Conservation (phyloP, 2,329 filamentous ascomycete species). For the Fusarium bulbicola region DNA sequence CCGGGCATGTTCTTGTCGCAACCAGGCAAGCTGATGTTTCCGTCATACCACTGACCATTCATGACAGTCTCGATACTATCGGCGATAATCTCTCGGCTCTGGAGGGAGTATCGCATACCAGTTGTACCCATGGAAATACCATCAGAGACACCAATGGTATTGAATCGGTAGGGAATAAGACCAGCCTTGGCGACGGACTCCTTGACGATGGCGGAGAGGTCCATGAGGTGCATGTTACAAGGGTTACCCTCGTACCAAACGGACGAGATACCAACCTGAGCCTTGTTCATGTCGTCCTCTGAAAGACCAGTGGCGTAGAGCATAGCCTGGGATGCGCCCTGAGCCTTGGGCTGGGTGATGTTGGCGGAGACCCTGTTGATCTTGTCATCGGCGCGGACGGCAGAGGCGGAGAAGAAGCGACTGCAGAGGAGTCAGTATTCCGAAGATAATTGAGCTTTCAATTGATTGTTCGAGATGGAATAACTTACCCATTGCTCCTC, state of each 20-base stretch:
- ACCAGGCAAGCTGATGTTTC: conserved; percentile 93
- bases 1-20: conserved; percentile 99
- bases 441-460: neutral
- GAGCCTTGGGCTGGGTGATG: conserved; percentile 97
- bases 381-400: conserved; percentile 59
- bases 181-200: conserved; percentile 73
- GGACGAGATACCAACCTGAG: conserved; percentile 96
- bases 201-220: conserved; percentile 80
- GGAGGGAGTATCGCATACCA: conserved; percentile 94
- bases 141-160: conserved; percentile 97
- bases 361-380: conserved; percentile 85
- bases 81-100: conserved; percentile 95
- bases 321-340: conserved; percentile 99
- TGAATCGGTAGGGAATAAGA: conserved; percentile 95
- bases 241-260: conserved; percentile 99
- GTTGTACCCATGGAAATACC: conserved; percentile 98
- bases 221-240: conserved; percentile 98
- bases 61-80: conserved; percentile 99
- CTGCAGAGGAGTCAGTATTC: conserved; percentile 43
- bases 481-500: conserved; percentile 42
- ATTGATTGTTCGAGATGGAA: neutral
- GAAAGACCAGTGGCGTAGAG: conserved; percentile 92
- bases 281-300: conserved; percentile 91
- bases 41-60: conserved; percentile 99
- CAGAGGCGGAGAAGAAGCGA: conserved; percentile 61